These are phyloP conservation scores for Xylaria sp. DNA, from an alignment of 2,329 filamentous ascomycete genomes.

Conservation along the genomic window DNA sequence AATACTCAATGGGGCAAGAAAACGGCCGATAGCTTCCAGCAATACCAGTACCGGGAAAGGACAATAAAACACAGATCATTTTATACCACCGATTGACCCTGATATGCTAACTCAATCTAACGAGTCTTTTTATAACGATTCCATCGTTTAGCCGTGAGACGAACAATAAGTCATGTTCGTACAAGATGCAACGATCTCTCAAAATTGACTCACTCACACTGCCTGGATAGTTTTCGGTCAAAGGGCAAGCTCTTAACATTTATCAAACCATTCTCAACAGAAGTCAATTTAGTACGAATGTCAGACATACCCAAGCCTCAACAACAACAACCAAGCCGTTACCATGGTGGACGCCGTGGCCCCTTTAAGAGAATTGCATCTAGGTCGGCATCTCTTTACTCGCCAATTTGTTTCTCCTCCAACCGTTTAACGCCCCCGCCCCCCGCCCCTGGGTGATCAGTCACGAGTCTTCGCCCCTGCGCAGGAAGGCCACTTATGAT, in stretches of 20 bases:
- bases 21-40: not conserved
- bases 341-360: not conserved
- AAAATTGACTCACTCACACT: too few relatives aligned
- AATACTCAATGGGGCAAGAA: slow-evolving; percentile 1
- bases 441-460: too few relatives aligned
- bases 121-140: not conserved
- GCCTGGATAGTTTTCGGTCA: not conserved
- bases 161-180: not conserved
- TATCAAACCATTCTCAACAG: not conserved
- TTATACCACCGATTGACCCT: not conserved
- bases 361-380: not conserved
- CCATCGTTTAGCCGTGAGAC: not conserved
- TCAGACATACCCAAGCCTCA: not conserved
- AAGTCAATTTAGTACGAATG: not conserved
- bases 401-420: not conserved
- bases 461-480: not conserved
- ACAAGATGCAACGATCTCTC: not conserved
- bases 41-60: not conserved
- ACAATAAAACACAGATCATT: slow-evolving; percentile 6
- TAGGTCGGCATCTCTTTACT: not conserved
- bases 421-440: too few relatives aligned
- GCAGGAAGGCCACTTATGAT: not conserved
- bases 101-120: not conserved
- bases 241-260: not conserved
- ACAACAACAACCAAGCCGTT: not conserved